Base-by-base conservation (phyloP, 352 stramenopile genomes). In the Achlya hypogyna region DNA sequence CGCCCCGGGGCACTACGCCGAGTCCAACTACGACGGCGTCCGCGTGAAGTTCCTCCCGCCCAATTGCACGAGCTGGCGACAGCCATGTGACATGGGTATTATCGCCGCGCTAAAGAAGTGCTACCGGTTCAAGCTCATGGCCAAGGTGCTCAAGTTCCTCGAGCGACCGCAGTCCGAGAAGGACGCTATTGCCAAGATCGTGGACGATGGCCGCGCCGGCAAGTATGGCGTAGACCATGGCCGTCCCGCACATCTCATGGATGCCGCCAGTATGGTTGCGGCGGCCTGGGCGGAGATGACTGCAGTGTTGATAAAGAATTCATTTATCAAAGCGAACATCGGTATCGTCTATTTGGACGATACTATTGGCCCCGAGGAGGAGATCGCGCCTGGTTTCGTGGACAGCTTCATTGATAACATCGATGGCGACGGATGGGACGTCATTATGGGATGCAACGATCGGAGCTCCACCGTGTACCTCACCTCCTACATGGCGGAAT, bases 31-130 rank as follows among this genome's bases (percentile, higher is more conserved):
- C 12, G n/a, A n/a, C n/a, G 53, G 27, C 35, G 29, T 10, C 9
- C 14, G 32, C 34, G 53, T 62, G 10, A 23, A 9, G 27, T 62
- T 62, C 22, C 20, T 62, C 18, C 53, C 53, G 12, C 29, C 34
- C 12, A 62, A 62, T 23, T 62, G 53, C 25, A 62, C 53, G 10
- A 47, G 14, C 14, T 62, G 53, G 53, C 34, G 53, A 9, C 53
- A 62, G 22, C 53, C 53, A 45, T 47, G 9, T 9, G 53, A 62
- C 23, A 14, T 62, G 32, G 53, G 53, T 9, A 62, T 62, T 45
- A 62, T 62, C 20, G 53, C 53, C 18, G 29, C 53, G 29, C 10
- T 45, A n/a, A 62, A 62, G 53, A 62, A 62, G 53, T 25, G 53
- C 10, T 62, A 62, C n/a, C 10, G 25, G 10, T 62, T 45, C 25